phyloP scores from a whole-genome alignment of 2,329 filamentous ascomycete species.

The Cladosporium sp. region DNA sequence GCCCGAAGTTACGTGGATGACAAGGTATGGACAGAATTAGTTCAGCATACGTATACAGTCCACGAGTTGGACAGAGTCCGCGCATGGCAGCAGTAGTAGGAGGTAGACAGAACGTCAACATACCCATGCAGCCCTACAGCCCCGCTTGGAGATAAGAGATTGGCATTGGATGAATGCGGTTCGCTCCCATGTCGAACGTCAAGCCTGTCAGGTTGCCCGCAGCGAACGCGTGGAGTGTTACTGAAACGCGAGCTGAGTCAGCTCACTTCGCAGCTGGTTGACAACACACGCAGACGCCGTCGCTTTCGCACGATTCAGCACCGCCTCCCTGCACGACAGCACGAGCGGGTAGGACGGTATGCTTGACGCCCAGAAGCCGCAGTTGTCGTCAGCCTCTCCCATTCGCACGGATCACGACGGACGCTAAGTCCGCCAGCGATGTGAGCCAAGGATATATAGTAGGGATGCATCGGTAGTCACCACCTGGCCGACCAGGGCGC shows the following conservation, averaged over 20 bases:
- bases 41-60: too few species aligned
- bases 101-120: not conserved
- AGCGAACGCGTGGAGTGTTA: not conserved
- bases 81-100: not conserved
- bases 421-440: constrained; percentile 1
- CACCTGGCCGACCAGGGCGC: too few species aligned
- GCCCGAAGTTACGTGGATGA: not conserved
- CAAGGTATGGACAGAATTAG: too few species aligned
- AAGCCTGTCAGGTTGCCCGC: not conserved
- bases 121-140: not conserved
- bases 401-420: constrained; percentile 1
- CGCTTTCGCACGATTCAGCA: not conserved
- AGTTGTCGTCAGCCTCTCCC: constrained; percentile 2
- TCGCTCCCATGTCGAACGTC: not conserved
- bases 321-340: not conserved
- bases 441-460: constrained; percentile 9
- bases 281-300: not conserved
- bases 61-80: not conserved
- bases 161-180: not conserved
- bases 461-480: not conserved
- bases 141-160: not conserved
- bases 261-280: not conserved
- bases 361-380: not conserved
- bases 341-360: not conserved
- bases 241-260: constrained; percentile 1